A percentile compares a stretch with the other conserved stretches of the same genome.
Conservation (phyloP, 441 rosid genomes). For the Syzygium malaccense region DNA sequence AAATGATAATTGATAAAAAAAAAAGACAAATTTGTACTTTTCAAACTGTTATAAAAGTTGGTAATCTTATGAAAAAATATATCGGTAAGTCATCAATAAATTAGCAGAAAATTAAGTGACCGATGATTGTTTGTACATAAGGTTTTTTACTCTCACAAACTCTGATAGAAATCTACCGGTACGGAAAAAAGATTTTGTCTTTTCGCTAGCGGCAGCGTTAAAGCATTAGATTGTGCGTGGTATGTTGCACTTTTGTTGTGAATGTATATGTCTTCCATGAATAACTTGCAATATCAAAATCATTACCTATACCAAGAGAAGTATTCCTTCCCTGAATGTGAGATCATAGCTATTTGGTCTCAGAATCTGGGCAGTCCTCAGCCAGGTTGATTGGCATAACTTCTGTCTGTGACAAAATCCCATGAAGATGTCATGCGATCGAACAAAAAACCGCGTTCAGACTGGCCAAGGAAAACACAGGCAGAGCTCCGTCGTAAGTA, state of each 20-base stretch:
- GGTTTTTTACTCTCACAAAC: background rate
- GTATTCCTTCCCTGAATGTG: background rate
- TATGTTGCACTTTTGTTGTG: no score
- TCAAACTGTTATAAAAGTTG: background rate
- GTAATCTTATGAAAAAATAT: background rate
- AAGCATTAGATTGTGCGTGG: background rate
- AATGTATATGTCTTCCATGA: background rate
- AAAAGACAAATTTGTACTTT: background rate
- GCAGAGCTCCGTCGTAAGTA: background rate
- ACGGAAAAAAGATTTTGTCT: background rate
- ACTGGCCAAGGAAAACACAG: background rate
- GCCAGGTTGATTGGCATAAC: background rate
- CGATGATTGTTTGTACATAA: background rate
- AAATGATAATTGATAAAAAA: background rate
- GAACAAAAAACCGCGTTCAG: background rate
- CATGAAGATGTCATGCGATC: background rate
- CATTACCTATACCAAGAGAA: background rate
- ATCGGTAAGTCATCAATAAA: background rate
- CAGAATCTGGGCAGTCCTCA: background rate
- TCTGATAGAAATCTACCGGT: background rate
- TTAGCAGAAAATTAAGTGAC: background rate
- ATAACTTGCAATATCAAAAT: background rate
- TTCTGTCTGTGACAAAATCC: background rate
- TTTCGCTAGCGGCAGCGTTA: background rate
- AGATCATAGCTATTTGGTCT: background rate